phyloP scores from a whole-genome alignment of 2,329 filamentous ascomycete genomes.

The Fusarium secorum region DNA sequence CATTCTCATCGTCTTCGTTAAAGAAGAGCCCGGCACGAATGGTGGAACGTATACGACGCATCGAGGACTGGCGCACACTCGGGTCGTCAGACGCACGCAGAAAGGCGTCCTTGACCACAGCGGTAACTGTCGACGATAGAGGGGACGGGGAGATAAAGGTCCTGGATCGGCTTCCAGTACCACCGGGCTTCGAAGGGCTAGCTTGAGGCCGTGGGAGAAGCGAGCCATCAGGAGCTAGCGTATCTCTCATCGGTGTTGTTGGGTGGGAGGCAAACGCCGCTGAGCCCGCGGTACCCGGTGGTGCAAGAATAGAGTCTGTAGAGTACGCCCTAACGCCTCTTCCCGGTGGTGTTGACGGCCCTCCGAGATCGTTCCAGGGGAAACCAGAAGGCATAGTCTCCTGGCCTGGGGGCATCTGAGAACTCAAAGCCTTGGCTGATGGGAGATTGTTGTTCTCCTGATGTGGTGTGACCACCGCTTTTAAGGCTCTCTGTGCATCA shows the following conservation, averaged over 20 bases:
- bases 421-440: slow-evolving; percentile 46
- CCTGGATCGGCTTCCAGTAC: slow-evolving; percentile 46
- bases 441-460: slow-evolving; percentile 50
- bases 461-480: slow-evolving; percentile 42
- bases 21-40: slow-evolving; percentile 65
- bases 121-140: slow-evolving; percentile 65
- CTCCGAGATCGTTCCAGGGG: slow-evolving; percentile 53
- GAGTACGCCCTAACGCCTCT: slow-evolving; percentile 51
- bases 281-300: slow-evolving; percentile 12
- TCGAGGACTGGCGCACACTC: slow-evolving; percentile 52
- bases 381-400: slow-evolving; percentile 54
- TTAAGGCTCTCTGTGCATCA: slow-evolving; percentile 47
- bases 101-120: slow-evolving; percentile 64
- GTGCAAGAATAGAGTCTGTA: slow-evolving; percentile 47
- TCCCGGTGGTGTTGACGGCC: slow-evolving; percentile 42
- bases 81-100: slow-evolving; percentile 55
- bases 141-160: slow-evolving; percentile 67
- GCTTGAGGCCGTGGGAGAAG: slow-evolving; percentile 42
- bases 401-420: slow-evolving; percentile 45
- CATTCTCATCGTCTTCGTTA: slow-evolving; percentile 53
- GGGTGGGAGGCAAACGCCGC: slow-evolving; percentile 43
- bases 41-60: slow-evolving; percentile 57
- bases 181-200: slow-evolving; percentile 42
- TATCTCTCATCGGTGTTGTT: slow-evolving; percentile 46
- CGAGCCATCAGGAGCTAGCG: slow-evolving; percentile 38